Base-by-base conservation (phyloP, 2,329 filamentous ascomycete genomes). In the Niveomyces coronatus region DNA sequence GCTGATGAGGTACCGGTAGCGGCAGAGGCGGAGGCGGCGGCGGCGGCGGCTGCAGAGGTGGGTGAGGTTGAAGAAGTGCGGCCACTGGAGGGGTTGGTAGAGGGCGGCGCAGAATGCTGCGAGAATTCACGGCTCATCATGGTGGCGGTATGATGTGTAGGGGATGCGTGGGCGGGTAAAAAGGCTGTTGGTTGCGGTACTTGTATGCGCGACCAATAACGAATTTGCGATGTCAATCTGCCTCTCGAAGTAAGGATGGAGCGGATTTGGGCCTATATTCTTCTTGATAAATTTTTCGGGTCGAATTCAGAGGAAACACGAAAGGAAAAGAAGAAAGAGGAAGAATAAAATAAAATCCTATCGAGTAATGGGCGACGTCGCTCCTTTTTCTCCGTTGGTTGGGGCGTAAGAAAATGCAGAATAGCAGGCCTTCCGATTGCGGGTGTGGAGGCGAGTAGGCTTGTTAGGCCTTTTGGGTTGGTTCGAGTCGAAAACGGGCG, bases 11-110 rank as follows among this genome's bases (percentile, higher is more conserved):
- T n/a, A n/a, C n/a, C n/a, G n/a, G n/a, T n/a, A 44, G 40, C 59
- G 54, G 41, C 46, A 40, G 34, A 35, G 33, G 40, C 40, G 15
- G 36, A 31, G 23, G 53, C 50, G 13, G 47, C 46, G 3, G 44
- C 43, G 6, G 49, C 42, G 13, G 49, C 47, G 11, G 46, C 40
- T 11, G 40, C 44, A 11, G 42, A 43, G 8, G 34, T 28, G 8
- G 43, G 28, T 16, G 38, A 38, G 17, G 42, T 34, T 2, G 42
- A 42, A 0, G 46, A 47, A 15, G 32, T 43, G 1, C 40, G 43
- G 13, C 45, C 47, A 9, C 48, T 47, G 2, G 48, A 48, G 8
- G 43, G 44, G 15, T 13, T 35, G 26, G 29, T 16, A 15, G 40
- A 39, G 22, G 35, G 18, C 5, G 39, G 19, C 11, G 34, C 30